phyloP scores from a whole-genome alignment of 2,329 filamentous ascomycete genomes.

The Leptosphaerulina australis region DNA sequence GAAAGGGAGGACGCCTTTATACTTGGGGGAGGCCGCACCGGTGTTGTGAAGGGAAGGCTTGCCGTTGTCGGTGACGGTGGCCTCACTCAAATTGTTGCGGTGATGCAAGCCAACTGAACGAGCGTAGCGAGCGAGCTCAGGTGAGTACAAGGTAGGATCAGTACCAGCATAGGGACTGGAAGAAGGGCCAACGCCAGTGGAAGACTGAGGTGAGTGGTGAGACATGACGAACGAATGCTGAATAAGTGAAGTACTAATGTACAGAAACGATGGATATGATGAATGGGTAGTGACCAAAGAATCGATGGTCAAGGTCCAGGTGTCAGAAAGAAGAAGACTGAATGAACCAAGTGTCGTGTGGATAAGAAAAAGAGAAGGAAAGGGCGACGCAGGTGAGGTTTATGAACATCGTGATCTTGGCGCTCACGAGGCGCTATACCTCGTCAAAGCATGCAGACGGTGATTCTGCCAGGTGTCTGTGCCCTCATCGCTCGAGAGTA shows the following conservation, averaged over 20 bases:
- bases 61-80: constrained; percentile 18
- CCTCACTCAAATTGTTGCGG: constrained; percentile 20
- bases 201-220: constrained; percentile 34
- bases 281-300: constrained; percentile 19
- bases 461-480: constrained; percentile 15
- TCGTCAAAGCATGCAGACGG: constrained; percentile 3
- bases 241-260: constrained; percentile 26
- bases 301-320: constrained; percentile 26
- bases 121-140: constrained; percentile 29
- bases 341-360: constrained; percentile 12
- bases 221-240: constrained; percentile 34
- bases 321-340: constrained; percentile 24
- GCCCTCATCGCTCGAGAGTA: constrained; percentile 11
- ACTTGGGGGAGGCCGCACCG: constrained; percentile 12
- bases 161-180: constrained; percentile 38
- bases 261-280: constrained; percentile 29
- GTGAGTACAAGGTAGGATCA: constrained; percentile 39
- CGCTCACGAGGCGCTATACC: constrained; percentile 12
- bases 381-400: constrained; percentile 16
- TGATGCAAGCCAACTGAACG: constrained; percentile 6
- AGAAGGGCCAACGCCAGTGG: constrained; percentile 25
- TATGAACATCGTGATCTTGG: constrained; percentile 11
- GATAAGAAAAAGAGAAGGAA: constrained; percentile 24
- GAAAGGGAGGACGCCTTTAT: constrained; percentile 22
- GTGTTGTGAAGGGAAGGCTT: constrained; percentile 14